Base-by-base conservation (phyloP, 306 rosid genomes). In the Cucumis sativus region DNA sequence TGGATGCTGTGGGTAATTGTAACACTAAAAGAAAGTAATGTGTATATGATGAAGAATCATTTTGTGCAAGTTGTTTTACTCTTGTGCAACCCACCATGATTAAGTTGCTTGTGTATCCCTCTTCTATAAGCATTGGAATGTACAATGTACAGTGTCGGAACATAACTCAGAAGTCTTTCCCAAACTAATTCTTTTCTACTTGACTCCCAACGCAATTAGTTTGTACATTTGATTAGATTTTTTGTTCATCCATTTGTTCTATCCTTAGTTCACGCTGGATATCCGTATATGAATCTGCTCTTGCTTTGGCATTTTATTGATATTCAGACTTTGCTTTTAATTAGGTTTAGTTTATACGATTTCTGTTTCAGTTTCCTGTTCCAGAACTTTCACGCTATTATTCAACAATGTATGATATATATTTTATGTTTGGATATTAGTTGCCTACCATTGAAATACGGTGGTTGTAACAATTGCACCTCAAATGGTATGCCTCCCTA, bases 1-100 rank as follows among this genome's bases (percentile, higher is more conserved):
- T 75, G 98, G 87, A 45, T 95, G 98, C 76, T 95, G 98, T 84
- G 75, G 81, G 84, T 95, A 80, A 92, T 83, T 81, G 66, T 78
- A 79, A 56, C 78, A 15, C 56, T n/a, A 17, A 25, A 58, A 76
- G 18, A 13, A 16, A 75, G 6, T 43, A 60, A 33, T 4, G 37
- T 33, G 37, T 33, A 33, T 33, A 33, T 47, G 63, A 67, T n/a
- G 55, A 62, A 37, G 12, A 37, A 40, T 18, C 74, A 51, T 67
- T 51, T 21, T 70, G 75, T 70, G 75, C 75, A 43, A 43, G 75
- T 70, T 47, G 75, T 47, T 70, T 70, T 67, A 67, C 54, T 67
- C 54, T 67, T 67, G 74, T 41, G 74, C 74, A 70, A 70, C 23
- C 39, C 14, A 1, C 21, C 75, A 45, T 45, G 58, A 69, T 25